Percentiles rank a stretch among this genome's conserved stretches.
These are phyloP conservation scores for Xylaria venustula DNA, from an alignment of 495 filamentous ascomycete species.

Conservation along the genomic window DNA sequence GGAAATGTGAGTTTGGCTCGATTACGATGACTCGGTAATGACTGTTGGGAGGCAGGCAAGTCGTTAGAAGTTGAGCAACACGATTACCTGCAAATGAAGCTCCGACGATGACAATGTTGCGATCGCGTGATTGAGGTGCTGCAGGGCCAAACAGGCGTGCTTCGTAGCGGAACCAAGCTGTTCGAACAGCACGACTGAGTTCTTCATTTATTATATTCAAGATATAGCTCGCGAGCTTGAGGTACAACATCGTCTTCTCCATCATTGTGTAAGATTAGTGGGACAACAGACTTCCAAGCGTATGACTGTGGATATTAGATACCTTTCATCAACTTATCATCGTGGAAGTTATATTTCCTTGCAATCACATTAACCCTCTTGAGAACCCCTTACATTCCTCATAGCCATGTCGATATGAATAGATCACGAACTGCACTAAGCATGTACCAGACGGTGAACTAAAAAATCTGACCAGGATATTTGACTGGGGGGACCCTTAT, in stretches of 20 bases:
- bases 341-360: no score
- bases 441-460: no score
- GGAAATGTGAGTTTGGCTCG: conserved; percentile 50
- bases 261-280: neutral
- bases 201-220: neutral
- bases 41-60: conserved; percentile 36
- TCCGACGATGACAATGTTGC: conserved; percentile 45
- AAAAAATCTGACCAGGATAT: no score
- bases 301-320: no score
- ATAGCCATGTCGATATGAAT: no score
- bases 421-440: no score
- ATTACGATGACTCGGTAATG: conserved; percentile 41
- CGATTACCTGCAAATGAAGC: conserved; percentile 43
- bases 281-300: no score
- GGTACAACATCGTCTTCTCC: neutral
- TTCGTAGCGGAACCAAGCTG: neutral
- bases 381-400: no score
- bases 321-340: no score
- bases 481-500: no score
- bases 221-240: neutral
- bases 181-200: neutral
- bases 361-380: no score
- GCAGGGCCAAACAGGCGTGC: neutral
- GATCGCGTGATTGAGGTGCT: conserved; percentile 10
- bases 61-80: conserved; percentile 32